Percentiles rank a stretch among this genome's conserved stretches.
Evolutionary conservation across 2,329 filamentous ascomycete genomes (phyloP).

Genomic region (Aspergillus hortae): DNA sequence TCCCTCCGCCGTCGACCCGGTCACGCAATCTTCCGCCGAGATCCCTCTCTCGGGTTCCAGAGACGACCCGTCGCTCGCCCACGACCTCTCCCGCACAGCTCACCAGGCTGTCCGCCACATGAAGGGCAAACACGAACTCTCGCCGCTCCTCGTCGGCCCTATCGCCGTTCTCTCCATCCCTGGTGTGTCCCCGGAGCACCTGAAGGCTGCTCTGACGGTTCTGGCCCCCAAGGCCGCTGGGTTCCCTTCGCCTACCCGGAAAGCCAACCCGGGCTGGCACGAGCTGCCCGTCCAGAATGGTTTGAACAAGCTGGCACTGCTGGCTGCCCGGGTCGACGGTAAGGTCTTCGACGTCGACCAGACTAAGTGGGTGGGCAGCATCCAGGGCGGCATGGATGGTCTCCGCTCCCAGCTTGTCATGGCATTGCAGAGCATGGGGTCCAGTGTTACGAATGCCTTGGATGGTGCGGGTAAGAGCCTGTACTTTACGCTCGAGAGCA

Average conservation of each 20-base stretch:
- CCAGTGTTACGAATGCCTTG: slow-evolving; percentile 71
- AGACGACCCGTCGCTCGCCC: slow-evolving; percentile 46
- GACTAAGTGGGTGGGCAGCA: slow-evolving; percentile 67
- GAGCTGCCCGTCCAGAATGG: slow-evolving; percentile 75
- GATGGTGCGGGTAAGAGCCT: slow-evolving; percentile 77
- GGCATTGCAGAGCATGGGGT: slow-evolving; percentile 75
- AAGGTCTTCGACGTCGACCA: slow-evolving; percentile 76
- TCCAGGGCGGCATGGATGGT: slow-evolving; percentile 76
- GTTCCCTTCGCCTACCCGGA: slow-evolving; percentile 76
- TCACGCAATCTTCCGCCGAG: slow-evolving; percentile 31
- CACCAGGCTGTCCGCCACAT: slow-evolving; percentile 49
- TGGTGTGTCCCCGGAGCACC: slow-evolving; percentile 73
- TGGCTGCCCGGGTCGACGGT: slow-evolving; percentile 84
- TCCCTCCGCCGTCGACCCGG: slow-evolving; percentile 23
- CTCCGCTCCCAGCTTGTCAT: slow-evolving; percentile 76
- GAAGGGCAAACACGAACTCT: slow-evolving; percentile 59
- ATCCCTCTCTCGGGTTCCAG: slow-evolving; percentile 25
- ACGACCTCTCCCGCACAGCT: slow-evolving; percentile 58
- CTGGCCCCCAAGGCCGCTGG: slow-evolving; percentile 67
- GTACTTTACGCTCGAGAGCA: slow-evolving; percentile 82
- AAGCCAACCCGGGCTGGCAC: slow-evolving; percentile 74
- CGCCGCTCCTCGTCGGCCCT: slow-evolving; percentile 76
- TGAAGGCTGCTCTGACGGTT: slow-evolving; percentile 75
- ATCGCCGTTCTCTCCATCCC: slow-evolving; percentile 78
- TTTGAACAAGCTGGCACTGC: slow-evolving; percentile 78